Conservation (phyloP, 140 eudicot species). For the Cichorium intybus region DNA sequence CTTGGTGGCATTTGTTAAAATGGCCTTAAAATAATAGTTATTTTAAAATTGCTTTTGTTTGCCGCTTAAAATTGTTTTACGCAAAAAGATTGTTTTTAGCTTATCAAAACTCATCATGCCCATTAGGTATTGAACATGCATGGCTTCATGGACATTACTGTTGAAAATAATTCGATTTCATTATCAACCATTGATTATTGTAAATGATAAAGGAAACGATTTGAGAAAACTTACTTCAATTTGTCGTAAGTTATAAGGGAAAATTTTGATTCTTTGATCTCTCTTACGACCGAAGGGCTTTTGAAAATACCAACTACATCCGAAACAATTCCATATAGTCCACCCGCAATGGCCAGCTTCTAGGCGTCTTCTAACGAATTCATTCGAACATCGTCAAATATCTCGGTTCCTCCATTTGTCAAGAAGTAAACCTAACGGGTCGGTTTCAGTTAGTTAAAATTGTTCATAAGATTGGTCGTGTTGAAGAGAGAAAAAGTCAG, state of each 20-base stretch:
- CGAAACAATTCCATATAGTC: slow-evolving; percentile 81
- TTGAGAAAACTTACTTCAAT: slow-evolving; percentile 55
- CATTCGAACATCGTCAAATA: slow-evolving; percentile 65
- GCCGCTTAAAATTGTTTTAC: too few relatives aligned
- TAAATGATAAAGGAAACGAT: not conserved
- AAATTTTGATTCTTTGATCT: slow-evolving; percentile 74
- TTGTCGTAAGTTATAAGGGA: slow-evolving; percentile 79
- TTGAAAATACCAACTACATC: slow-evolving; percentile 77
- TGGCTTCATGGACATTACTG: slow-evolving; percentile 87
- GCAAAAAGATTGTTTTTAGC: too few relatives aligned
- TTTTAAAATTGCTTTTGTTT: too few relatives aligned
- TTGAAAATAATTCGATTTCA: not conserved
- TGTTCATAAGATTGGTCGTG: not conserved
- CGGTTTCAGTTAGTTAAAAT: not conserved
- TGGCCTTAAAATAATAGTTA: too few relatives aligned
- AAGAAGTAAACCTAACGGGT: slow-evolving; percentile 50
- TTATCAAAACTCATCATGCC: too few relatives aligned
- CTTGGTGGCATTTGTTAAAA: too few relatives aligned
- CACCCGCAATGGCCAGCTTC: slow-evolving; percentile 63
- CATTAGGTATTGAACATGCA: slow-evolving; percentile 82
- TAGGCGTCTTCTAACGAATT: slow-evolving; percentile 77
- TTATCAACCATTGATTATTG: not conserved
- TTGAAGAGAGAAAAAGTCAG: not conserved
- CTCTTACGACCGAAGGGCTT: slow-evolving; percentile 64
- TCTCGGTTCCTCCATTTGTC: slow-evolving; percentile 73